Evolutionary conservation across 352 stramenopile species (phyloP), one percentile per base, ranked within the genome.

Genomic region (Phytophthora cryptogea): DNA sequence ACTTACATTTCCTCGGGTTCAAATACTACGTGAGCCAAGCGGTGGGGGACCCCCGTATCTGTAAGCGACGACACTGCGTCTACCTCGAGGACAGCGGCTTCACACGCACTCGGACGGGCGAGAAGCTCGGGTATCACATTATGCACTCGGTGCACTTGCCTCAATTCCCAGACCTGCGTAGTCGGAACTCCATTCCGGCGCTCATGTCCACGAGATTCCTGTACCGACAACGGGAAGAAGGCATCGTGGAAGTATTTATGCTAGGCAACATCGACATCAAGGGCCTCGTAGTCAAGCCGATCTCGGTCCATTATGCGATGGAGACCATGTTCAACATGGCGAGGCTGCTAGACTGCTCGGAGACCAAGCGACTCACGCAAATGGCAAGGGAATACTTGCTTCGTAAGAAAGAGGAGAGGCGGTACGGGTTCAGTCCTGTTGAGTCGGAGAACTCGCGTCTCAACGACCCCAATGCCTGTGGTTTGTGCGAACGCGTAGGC

Each of bases 1-100:
- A 70, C 13, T 80, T 80, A 45, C 70, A 74, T 23, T 83, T 83
- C 57, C 52, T 83, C 11, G 74, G 74, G 6, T 68, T 83, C 65
- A 83, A 83, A 44, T 83, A 63, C 68, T 68, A 80, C 40, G 70
- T 80, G 16, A 80, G 68, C 26, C 67, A 73, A 36, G 50, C 66
- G 11, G 57, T 72, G 1, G 63, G 53, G 6, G 54, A 76, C 47
- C 44, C 55, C 10, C 37, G 45, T 32, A 14, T 74, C 8, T 62
- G 45, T 8, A 70, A 68, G 41, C 70, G 72, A 28, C 57, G 72
- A 11, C 70, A 83, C 53, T 72, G 72, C 16, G 52, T 77, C 20
- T 72, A 76, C 47, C 70, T 83, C 40, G 74, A 83, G 57, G 74
- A 73, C 61, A 72, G 56, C 32, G 67, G 68, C 14, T 69, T 77